Percentiles rank a stretch among this genome's conserved stretches.
Conservation (phyloP, 306 rosid species). For the Heteromeles arbutifolia region DNA sequence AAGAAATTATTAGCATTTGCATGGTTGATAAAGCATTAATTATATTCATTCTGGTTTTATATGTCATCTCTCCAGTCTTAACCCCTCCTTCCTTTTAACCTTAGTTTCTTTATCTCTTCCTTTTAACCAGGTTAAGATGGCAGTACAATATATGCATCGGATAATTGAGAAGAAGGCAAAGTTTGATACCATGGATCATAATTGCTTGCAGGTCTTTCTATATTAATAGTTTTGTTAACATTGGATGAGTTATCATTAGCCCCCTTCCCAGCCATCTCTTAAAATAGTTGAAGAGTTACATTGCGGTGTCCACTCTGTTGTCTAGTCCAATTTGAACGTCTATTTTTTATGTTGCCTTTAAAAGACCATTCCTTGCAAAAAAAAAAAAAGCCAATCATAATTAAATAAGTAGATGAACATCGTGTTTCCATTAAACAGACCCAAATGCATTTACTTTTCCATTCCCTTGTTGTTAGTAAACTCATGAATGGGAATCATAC, state of each 20-base stretch:
- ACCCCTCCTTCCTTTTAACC: neutral
- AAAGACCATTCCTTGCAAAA: neutral
- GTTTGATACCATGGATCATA: slow-evolving; percentile 88
- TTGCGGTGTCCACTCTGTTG: neutral
- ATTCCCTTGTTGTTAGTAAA: too few relatives aligned
- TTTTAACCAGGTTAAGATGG: slow-evolving; percentile 73
- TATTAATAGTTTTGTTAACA: neutral
- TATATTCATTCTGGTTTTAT: neutral
- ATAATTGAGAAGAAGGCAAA: slow-evolving; percentile 89
- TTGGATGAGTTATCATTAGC: slow-evolving; percentile 2
- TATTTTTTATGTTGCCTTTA: neutral
- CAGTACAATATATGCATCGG: slow-evolving; percentile 93
- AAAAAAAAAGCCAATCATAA: neutral
- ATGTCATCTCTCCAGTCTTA: slow-evolving; percentile 2
- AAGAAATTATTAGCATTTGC: neutral
- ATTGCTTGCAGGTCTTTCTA: slow-evolving; percentile 73
- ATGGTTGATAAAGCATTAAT: slow-evolving; percentile 2
- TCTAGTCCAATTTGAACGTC: neutral
- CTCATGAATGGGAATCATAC: too few relatives aligned
- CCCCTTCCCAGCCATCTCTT: neutral
- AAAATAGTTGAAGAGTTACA: neutral
- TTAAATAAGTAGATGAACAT: neutral
- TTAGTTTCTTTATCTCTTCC: neutral
- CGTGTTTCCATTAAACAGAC: neutral
- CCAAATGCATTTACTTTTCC: too few relatives aligned